Evolutionary conservation across 805 yeast species (phyloP), one percentile per base, ranked within the genome.

Genomic region (Zygosaccharomyces bisporus): DNA sequence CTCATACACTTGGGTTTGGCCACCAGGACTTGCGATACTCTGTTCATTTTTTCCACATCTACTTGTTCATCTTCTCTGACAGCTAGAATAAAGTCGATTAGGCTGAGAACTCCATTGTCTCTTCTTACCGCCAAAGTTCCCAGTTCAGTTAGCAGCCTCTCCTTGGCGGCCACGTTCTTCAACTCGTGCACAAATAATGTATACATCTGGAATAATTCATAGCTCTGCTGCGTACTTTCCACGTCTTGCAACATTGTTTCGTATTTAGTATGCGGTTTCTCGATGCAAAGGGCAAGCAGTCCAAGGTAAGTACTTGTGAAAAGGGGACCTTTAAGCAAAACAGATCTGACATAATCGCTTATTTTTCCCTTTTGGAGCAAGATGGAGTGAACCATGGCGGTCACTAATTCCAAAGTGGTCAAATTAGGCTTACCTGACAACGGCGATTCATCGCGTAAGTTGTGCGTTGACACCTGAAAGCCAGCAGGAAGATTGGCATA

Each of bases 51-150:
- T 24, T 77, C 79, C n/a, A 80, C 63, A 50, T 80, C 81, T 10
- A 88, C 51, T 27, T 57, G 53, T 44, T 83, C 91, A 43, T 74
- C 72, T 33, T 87, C 95, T 45, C 96, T 70, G 19, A 86, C 69
- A 0, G 95, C 95, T 10, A 85, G 69, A 0, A 86, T 71, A 50
- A 86, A 79, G 61, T 91, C 97, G 21, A 89, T 72, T 39, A 91
- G 64, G 1, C 89, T 73, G 21, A 76, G 64, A 1, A 93, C 79
- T 0, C 98, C 97, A 55, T 83, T 81, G 1, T 74, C 62, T 18
- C 95, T 73, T 34, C 72, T 62, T 16, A 77, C 59, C 1, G 85
- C 83, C 20, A 87, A 63, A 3, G 60, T 48, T 0, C 83, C 75
- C 3, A 91, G 68, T 38, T 73, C 69, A 0, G 64, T 47, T 38